Percentiles rank a stretch among this genome's conserved stretches.
Evolutionary conservation across 1,284 basidiomycete species (phyloP).

Genomic region (Ceratorhiza oryzae-sativae): DNA sequence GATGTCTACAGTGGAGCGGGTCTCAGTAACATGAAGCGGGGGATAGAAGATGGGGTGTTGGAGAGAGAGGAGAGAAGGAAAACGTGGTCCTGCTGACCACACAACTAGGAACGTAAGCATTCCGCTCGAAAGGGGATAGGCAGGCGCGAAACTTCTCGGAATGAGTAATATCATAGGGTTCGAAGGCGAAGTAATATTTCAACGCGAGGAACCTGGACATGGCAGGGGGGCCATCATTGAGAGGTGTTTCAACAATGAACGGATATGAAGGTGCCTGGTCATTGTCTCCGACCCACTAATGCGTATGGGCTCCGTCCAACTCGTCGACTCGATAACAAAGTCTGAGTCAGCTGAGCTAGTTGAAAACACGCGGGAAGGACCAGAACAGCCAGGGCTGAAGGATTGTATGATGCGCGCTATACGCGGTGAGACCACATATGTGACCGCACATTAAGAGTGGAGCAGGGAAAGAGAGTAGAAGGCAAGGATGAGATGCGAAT

Average conservation of each 20-base stretch:
- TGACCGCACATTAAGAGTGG: background rate
- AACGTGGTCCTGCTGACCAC: background rate
- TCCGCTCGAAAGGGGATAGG: conserved; percentile 2
- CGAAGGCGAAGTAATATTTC: background rate
- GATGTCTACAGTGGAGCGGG: conserved; percentile 61
- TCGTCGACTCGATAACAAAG: background rate
- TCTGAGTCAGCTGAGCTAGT: conserved; percentile 14
- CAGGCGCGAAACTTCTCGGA: background rate
- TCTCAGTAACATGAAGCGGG: conserved; percentile 21
- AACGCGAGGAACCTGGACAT: background rate
- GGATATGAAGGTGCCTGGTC: background rate
- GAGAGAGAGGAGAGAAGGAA: background rate
- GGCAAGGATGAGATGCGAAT: conserved; percentile 11
- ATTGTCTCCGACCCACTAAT: background rate
- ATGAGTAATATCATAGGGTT: conserved; percentile 1
- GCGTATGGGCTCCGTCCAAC: background rate
- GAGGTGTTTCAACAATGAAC: background rate
- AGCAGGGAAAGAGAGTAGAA: conserved; percentile 4
- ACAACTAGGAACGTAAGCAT: conserved; percentile 8
- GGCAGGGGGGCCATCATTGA: background rate
- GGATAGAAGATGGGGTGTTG: background rate
- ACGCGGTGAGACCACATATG: conserved; percentile 6
- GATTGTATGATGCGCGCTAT: background rate
- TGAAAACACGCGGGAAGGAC: background rate
- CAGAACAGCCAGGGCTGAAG: background rate